phyloP scores from a whole-genome alignment of 306 rosid species.

The Vicia villosa region DNA sequence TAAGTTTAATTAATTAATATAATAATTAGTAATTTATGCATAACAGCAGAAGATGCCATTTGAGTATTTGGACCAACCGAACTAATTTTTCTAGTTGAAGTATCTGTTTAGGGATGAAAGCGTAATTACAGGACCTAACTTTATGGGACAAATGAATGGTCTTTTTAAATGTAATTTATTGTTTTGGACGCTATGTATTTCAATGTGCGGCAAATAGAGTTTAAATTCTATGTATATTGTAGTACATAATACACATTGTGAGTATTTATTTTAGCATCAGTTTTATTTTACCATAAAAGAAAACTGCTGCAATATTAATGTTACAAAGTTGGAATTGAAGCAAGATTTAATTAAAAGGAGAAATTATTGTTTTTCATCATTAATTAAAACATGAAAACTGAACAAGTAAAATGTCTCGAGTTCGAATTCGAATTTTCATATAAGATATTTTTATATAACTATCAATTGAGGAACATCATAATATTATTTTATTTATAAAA shows the following conservation, averaged over 20 bases:
- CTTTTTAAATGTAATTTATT: neutral
- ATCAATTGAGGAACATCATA: no score
- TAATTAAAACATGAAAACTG: no score
- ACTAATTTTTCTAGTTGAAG: neutral
- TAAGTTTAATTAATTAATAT: neutral
- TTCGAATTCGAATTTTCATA: no score
- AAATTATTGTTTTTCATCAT: no score
- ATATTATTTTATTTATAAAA: no score
- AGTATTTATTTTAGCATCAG: neutral
- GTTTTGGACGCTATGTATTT: neutral
- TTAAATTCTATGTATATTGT: neutral
- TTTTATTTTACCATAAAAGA: conserved; percentile 4
- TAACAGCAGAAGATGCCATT: conserved; percentile 11
- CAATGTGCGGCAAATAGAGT: neutral
- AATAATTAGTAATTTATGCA: conserved; percentile 11
- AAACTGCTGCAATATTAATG: neutral
- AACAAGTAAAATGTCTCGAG: no score
- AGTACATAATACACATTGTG: neutral
- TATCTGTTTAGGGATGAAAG: conserved; percentile 26
- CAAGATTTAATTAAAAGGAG: no score
- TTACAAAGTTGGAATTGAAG: conserved; percentile 1
- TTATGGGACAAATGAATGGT: conserved; percentile 8
- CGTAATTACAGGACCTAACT: conserved; percentile 25
- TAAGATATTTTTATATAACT: no score
- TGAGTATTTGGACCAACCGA: conserved; percentile 23